Evolutionary conservation across 768 basidiomycete species (phyloP), one percentile per base, ranked within the genome.

Genomic region (Boletus sensibilis): DNA sequence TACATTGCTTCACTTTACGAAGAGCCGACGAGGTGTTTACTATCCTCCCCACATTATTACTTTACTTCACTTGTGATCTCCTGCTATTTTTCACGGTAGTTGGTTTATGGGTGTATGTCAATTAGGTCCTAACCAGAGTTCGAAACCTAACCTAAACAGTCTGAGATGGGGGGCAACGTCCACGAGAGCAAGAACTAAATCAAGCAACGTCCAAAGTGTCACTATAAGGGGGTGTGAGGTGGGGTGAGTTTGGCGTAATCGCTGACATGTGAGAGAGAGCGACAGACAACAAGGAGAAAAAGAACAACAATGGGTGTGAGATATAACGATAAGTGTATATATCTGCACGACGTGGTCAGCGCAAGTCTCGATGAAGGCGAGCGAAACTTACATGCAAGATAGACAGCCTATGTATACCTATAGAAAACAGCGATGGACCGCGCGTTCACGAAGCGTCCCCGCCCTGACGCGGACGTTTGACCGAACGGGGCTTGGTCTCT

Each of bases 361-460:
- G 9, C 20, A 2, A 18, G 11, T 21, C 20, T 6, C 5, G 20
- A 8, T 21, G 10, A 14, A 44, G 5, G 12, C 4, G 27, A 8
- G 18, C 23, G 13, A 47, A 10, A 21, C 52, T 38, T 13, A 52
- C 52, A 53, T 52, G 49, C 49, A 38, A 53, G 52, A 53, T 38
- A 38, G 49, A 52, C 9, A 20, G 34, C 10, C 25, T 25, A 27
- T 33, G 29, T 53, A 52, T 50, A 50, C 33, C 16, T 23, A 23
- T 48, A 35, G 33, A 33, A 37, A 35, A 10, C 5, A 12, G 23
- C 18, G 6, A 23, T 7, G 5, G 35, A n/a, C 25, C 20, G 34
- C 6, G 27, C 2, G 16, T 29, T 37, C 38, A 58, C 33, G 43
- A 58, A 14, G 12, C 34, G n/a, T 31, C 40, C n/a, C 31, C 16